phyloP scores from a whole-genome alignment of 2,329 filamentous ascomycete species.

The Elsinoe australis region DNA sequence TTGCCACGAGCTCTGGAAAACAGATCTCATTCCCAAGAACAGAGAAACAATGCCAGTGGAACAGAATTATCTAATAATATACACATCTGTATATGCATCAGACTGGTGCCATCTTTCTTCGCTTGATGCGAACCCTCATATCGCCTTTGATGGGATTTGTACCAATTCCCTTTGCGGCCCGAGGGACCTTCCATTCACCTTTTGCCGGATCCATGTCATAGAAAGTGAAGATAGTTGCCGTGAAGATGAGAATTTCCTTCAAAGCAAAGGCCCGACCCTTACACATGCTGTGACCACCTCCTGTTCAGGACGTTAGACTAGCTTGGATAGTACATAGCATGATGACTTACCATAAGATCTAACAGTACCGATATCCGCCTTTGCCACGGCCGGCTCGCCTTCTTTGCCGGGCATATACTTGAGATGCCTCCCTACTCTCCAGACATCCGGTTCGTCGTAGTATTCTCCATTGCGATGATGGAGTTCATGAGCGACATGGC shows the following conservation, averaged over 20 bases:
- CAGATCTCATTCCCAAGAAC: too few relatives aligned
- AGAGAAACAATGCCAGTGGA: too few relatives aligned
- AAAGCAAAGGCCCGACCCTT: slow-evolving; percentile 47
- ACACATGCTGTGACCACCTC: slow-evolving; percentile 42
- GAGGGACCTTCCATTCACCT: slow-evolving; percentile 46
- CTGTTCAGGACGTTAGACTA: slow-evolving; percentile 22
- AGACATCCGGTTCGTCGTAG: slow-evolving; percentile 29
- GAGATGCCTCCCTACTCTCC: slow-evolving; percentile 31
- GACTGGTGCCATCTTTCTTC: slow-evolving; percentile 20
- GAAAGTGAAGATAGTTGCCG: slow-evolving; percentile 46
- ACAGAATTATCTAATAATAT: too few relatives aligned
- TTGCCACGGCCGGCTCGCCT: slow-evolving; percentile 20
- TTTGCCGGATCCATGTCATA: slow-evolving; percentile 49
- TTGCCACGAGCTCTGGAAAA: not conserved
- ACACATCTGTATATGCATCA: not conserved
- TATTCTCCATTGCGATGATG: slow-evolving; percentile 32
- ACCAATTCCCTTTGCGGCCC: slow-evolving; percentile 40
- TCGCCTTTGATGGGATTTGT: slow-evolving; percentile 47
- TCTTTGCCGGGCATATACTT: slow-evolving; percentile 26
- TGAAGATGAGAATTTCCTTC: slow-evolving; percentile 43
- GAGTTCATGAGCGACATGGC: slow-evolving; percentile 32
- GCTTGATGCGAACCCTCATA: slow-evolving; percentile 47
- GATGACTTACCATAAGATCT: slow-evolving; percentile 36
- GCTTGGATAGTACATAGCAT: not conserved
- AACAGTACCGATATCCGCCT: slow-evolving; percentile 37